phyloP scores from a whole-genome alignment of 441 rosid species.

The Geranium incanum region DNA sequence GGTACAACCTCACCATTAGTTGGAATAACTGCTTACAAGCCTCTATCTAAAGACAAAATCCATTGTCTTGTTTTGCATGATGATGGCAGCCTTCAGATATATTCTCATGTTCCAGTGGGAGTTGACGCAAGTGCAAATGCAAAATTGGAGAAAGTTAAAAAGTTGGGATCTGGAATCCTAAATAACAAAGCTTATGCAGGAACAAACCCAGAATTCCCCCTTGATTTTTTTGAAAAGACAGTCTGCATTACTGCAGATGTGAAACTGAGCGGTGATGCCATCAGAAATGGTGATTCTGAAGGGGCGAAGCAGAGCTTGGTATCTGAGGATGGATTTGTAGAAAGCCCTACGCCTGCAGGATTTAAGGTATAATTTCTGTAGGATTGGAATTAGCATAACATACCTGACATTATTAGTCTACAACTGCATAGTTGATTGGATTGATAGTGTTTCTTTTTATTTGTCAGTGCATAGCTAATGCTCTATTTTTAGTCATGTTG shows the following conservation, averaged over 20 bases:
- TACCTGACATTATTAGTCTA: neutral
- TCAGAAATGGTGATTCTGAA: slow-evolving; percentile 92
- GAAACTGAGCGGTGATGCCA: slow-evolving; percentile 90
- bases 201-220: slow-evolving; percentile 87
- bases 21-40: slow-evolving; percentile 93
- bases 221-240: slow-evolving; percentile 98
- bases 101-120: slow-evolving; percentile 65
- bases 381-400: neutral
- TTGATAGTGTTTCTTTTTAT: neutral
- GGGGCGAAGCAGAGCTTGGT: slow-evolving; percentile 89
- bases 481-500: neutral
- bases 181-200: slow-evolving; percentile 78
- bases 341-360: slow-evolving; percentile 83
- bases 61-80: slow-evolving; percentile 97
- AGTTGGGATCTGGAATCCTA: slow-evolving; percentile 86
- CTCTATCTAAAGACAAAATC: slow-evolving; percentile 86
- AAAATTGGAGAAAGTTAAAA: slow-evolving; percentile 80
- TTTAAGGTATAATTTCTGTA: slow-evolving; percentile 63
- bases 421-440: neutral
- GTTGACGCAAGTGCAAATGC: slow-evolving; percentile 60
- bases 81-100: slow-evolving; percentile 99
- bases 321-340: slow-evolving; percentile 94
- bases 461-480: slow-evolving; percentile 5
- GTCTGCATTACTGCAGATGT: slow-evolving; percentile 92
- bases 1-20: slow-evolving; percentile 87